phyloP scores from a whole-genome alignment of 2,329 filamentous ascomycete species.

The Ceratocystis eucalypticola region DNA sequence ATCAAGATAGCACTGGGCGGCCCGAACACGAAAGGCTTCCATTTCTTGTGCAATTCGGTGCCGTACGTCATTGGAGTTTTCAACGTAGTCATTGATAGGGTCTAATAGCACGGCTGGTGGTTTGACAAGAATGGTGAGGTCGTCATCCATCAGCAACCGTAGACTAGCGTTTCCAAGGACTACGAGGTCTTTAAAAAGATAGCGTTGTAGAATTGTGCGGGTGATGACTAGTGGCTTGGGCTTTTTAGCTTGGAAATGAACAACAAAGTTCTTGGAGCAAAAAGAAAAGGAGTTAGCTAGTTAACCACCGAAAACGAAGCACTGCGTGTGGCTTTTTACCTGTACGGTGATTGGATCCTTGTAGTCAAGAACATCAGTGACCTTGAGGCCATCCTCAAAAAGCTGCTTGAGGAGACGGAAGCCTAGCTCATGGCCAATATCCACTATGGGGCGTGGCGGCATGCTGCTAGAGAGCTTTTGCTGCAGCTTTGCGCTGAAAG shows the following conservation, averaged over 20 bases:
- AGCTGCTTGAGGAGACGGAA: conserved; percentile 55
- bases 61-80: conserved; percentile 58
- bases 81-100: conserved; percentile 60
- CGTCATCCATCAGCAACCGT: conserved; percentile 64
- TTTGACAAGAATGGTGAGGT: conserved; percentile 64
- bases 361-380: conserved; percentile 54
- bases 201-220: conserved; percentile 61
- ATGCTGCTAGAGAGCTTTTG: conserved; percentile 86
- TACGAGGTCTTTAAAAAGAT: conserved; percentile 59
- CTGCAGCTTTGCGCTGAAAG: conserved; percentile 84
- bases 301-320: not conserved
- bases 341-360: conserved; percentile 54
- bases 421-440: conserved; percentile 59
- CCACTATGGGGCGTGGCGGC: conserved; percentile 78
- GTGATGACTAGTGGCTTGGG: conserved; percentile 76
- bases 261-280: conserved; percentile 50
- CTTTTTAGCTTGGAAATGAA: conserved; percentile 60
- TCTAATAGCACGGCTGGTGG: conserved; percentile 59
- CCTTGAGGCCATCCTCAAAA: conserved; percentile 57
- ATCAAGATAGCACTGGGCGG: conserved; percentile 63
- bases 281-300: not conserved
- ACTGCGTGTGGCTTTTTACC: conserved; percentile 33
- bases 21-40: conserved; percentile 50
- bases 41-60: conserved; percentile 61
- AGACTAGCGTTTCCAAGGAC: conserved; percentile 56